Percentiles rank a stretch among this genome's conserved stretches.
These are phyloP conservation scores for Furcasterigmium sp. DNA, from an alignment of 2,329 filamentous ascomycete genomes.

Conservation along the genomic window DNA sequence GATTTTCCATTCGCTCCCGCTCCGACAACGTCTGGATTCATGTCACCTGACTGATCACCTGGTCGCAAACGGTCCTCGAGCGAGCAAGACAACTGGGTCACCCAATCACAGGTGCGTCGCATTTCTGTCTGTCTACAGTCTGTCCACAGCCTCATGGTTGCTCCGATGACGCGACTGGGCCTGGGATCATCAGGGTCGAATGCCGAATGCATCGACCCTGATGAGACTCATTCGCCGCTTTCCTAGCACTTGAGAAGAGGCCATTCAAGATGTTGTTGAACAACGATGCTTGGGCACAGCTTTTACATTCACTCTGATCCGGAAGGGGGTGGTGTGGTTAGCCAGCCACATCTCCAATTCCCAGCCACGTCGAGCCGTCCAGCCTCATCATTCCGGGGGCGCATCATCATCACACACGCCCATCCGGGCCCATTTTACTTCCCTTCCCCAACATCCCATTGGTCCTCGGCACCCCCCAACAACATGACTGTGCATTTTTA, in stretches of 20 bases:
- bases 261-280: too few relatives aligned
- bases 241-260: too few relatives aligned
- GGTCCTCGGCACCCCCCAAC: background rate
- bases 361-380: background rate
- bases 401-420: background rate
- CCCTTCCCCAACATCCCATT: background rate
- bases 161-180: too few relatives aligned
- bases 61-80: background rate
- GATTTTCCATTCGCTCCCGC: slow-evolving; percentile 10
- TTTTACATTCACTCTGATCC: too few relatives aligned
- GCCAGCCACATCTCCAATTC: background rate
- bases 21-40: background rate
- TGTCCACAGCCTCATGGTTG: too few relatives aligned
- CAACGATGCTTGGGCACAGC: too few relatives aligned
- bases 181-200: too few relatives aligned
- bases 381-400: slow-evolving; percentile 4
- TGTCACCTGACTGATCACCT: slow-evolving; percentile 13
- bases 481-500: slow-evolving; percentile 4
- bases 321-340: too few relatives aligned
- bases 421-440: background rate
- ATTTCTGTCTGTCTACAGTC: background rate
- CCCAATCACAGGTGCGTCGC: slow-evolving; percentile 1
- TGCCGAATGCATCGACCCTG: too few relatives aligned
- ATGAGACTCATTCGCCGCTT: too few relatives aligned
- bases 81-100: background rate